These are phyloP conservation scores for Paramecium sonneborni DNA, from an alignment of 73 alveolate genomes.

Conservation along the genomic window DNA sequence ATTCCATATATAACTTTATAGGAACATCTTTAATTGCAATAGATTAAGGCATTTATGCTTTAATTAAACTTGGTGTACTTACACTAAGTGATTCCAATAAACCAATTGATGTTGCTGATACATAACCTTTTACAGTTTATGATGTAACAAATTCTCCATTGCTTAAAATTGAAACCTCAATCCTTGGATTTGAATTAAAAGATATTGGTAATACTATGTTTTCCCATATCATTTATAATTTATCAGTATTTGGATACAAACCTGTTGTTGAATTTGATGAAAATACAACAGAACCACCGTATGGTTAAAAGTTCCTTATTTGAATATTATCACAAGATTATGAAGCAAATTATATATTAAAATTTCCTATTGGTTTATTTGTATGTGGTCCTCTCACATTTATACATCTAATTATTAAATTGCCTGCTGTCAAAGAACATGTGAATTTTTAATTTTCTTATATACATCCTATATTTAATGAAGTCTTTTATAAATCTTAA, in stretches of 20 bases:
- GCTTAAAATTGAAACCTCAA: background rate
- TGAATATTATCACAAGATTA: background rate
- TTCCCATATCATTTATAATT: background rate
- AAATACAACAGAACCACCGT: background rate
- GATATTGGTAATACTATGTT: background rate
- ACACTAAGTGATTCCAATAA: background rate
- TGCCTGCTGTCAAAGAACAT: background rate
- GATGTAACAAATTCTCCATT: background rate
- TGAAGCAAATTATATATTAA: background rate
- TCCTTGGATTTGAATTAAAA: background rate
- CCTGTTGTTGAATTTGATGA: background rate
- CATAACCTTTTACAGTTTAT: background rate
- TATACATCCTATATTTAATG: background rate
- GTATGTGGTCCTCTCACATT: slow-evolving; percentile 10
- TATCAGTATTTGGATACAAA: background rate
- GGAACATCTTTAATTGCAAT: background rate
- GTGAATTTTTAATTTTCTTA: background rate
- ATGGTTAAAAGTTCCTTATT: background rate
- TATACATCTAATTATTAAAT: background rate
- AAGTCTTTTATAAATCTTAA: background rate
- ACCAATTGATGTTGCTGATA: background rate
- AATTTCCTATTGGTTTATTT: background rate
- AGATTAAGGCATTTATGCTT: background rate
- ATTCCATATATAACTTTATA: background rate
- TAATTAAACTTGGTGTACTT: background rate